phyloP scores from a whole-genome alignment of 2,329 filamentous ascomycete species.

The Arthrocladium fulminans region DNA sequence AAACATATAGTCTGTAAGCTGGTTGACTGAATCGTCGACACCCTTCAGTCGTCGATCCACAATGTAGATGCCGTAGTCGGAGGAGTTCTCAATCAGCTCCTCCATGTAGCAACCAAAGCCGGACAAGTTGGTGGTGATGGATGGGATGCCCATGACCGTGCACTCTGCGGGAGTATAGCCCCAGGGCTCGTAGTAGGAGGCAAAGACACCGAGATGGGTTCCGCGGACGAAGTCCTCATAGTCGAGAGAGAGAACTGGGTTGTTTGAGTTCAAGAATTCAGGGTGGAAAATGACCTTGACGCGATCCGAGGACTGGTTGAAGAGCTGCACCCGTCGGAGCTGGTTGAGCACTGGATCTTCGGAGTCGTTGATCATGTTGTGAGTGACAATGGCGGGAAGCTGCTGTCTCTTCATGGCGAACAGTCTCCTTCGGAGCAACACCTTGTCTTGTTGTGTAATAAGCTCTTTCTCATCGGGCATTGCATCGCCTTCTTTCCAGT shows the following conservation, averaged over 20 bases:
- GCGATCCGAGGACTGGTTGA: constrained; percentile 89
- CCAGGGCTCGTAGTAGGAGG: constrained; percentile 99
- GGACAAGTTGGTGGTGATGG: constrained; percentile 94
- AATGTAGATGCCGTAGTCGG: constrained; percentile 98
- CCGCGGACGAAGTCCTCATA: constrained; percentile 98
- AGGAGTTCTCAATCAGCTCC: constrained; percentile 94
- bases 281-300: constrained; percentile 98
- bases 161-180: constrained; percentile 97
- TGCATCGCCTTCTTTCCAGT: constrained; percentile 90
- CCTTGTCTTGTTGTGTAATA: constrained; percentile 82
- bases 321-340: constrained; percentile 88
- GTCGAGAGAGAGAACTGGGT: constrained; percentile 88
- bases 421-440: constrained; percentile 78
- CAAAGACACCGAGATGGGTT: constrained; percentile 89
- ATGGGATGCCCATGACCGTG: constrained; percentile 97
- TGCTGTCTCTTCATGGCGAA: constrained; percentile 94
- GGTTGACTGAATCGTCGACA: constrained; percentile 94
- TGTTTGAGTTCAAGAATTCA: constrained; percentile 91
- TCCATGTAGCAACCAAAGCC: constrained; percentile 99
- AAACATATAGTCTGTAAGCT: constrained; percentile 84
- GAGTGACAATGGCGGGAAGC: constrained; percentile 90
- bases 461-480: constrained; percentile 96
- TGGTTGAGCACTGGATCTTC: constrained; percentile 95
- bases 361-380: constrained; percentile 93
- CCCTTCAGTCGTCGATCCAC: constrained; percentile 92